Evolutionary conservation across 108 stramenopile genomes (phyloP).

Genomic region (Fistulifera solaris): DNA sequence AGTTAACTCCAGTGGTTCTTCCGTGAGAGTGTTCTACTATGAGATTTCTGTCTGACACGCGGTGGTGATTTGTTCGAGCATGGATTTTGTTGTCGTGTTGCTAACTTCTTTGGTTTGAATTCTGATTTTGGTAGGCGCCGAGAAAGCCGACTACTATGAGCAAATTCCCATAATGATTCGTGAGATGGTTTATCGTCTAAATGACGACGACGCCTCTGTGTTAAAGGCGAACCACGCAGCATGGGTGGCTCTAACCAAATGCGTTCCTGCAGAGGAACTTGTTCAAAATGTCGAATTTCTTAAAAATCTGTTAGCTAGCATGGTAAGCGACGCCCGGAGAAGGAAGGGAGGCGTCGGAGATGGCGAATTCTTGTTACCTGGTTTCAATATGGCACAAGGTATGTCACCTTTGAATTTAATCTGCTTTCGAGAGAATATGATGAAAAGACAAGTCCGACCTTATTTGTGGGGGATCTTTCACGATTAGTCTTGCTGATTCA

Average conservation of each 20-base stretch:
- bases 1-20: not conserved
- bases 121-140: conserved; percentile 50
- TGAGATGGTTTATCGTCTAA: conserved; percentile 84
- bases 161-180: conserved; percentile 78
- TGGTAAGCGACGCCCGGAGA: conserved; percentile 83
- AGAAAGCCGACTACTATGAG: conserved; percentile 80
- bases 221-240: conserved; percentile 55
- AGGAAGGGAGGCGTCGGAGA: conserved; percentile 83
- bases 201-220: conserved; percentile 75
- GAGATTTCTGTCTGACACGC: conserved; percentile 63
- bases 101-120: conserved; percentile 11
- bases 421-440: conserved; percentile 18
- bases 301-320: conserved; percentile 79
- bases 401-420: conserved; percentile 15
- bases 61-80: not conserved
- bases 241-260: conserved; percentile 63
- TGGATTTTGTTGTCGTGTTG: not conserved
- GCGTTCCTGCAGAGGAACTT: conserved; percentile 85
- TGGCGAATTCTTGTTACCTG: conserved; percentile 86
- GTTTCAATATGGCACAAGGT: conserved; percentile 91
- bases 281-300: conserved; percentile 86
- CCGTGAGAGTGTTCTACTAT: conserved; percentile 51
- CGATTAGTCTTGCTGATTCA: conserved; percentile 86
- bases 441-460: conserved; percentile 34
- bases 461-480: conserved; percentile 23